Evolutionary conservation across 2,329 filamentous ascomycete species (phyloP).

Genomic region (Calonectria multiphialidica): DNA sequence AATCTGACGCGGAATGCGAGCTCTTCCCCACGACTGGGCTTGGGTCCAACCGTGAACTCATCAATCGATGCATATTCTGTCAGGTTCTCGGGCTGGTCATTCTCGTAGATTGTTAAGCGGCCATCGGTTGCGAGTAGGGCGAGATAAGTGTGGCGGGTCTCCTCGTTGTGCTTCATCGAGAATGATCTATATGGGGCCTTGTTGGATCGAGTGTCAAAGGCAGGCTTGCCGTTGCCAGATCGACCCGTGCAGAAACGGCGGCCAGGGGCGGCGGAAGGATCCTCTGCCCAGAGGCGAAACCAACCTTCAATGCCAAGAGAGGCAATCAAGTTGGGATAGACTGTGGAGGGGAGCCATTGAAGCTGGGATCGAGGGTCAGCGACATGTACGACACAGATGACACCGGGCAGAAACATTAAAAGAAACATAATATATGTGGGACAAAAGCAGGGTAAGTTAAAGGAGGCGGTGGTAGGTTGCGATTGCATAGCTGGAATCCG

Average conservation of each 20-base stretch:
- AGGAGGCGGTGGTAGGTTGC: constrained; percentile 31
- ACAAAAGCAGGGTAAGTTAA: background rate
- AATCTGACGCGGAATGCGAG: constrained; percentile 88
- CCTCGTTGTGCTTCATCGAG: constrained; percentile 85
- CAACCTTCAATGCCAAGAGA: constrained; percentile 91
- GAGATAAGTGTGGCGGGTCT: constrained; percentile 84
- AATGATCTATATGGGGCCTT: constrained; percentile 81
- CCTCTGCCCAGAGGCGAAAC: constrained; percentile 94
- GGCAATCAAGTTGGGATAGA: constrained; percentile 86
- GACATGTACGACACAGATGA: constrained; percentile 26
- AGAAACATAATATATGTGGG: constrained; percentile 5
- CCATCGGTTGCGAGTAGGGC: constrained; percentile 88
- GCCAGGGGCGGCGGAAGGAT: constrained; percentile 83
- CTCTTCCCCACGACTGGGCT: constrained; percentile 84
- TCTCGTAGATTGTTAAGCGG: constrained; percentile 84
- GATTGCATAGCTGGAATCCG: constrained; percentile 34
- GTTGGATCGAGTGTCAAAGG: constrained; percentile 68
- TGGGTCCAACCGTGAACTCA: constrained; percentile 78
- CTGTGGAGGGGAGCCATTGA: constrained; percentile 92
- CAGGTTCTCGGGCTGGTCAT: constrained; percentile 85
- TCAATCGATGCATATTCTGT: constrained; percentile 82
- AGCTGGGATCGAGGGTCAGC: constrained; percentile 65
- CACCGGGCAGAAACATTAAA: constrained; percentile 8
- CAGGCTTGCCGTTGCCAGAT: constrained; percentile 59
- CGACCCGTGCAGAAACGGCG: constrained; percentile 81